These are phyloP conservation scores for Vinca minor DNA, from an alignment of 257 asterid species.

Conservation along the genomic window DNA sequence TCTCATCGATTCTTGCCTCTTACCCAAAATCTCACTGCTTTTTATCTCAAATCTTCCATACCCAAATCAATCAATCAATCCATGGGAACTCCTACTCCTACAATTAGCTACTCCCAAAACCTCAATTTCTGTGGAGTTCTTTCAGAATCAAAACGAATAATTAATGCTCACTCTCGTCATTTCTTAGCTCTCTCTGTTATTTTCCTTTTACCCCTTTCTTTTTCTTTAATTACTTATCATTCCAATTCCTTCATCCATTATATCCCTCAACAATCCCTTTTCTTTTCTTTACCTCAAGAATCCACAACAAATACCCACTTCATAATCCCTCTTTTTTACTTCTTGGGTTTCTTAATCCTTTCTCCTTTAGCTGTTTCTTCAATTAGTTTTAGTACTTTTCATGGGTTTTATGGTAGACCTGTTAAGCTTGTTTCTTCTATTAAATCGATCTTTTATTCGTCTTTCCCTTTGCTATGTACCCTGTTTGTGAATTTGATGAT, in stretches of 20 bases:
- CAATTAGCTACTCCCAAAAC: conserved; percentile 8
- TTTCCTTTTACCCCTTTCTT: conserved; percentile 54
- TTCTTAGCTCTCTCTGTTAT: conserved; percentile 49
- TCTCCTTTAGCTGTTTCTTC: conserved; percentile 38
- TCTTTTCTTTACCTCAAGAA: conserved; percentile 20
- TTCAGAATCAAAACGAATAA: conserved; percentile 47
- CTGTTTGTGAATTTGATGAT: conserved; percentile 13
- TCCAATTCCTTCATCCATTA: conserved; percentile 18
- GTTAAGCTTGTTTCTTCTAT: conserved; percentile 36
- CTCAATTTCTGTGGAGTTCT: conserved; percentile 55
- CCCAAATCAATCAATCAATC: conserved; percentile 6
- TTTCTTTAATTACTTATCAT: conserved; percentile 34
- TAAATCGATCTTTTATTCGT: conserved; percentile 34
- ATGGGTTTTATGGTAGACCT: conserved; percentile 50
- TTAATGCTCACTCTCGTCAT: conserved; percentile 58
- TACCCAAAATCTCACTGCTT: neutral
- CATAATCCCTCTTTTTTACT: conserved; percentile 22
- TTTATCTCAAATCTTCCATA: no score
- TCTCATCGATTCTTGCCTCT: no score
- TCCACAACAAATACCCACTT: conserved; percentile 21
- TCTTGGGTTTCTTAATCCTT: conserved; percentile 18
- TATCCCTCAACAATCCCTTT: conserved; percentile 20
- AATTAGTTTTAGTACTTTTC: conserved; percentile 48
- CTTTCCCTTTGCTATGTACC: conserved; percentile 28
- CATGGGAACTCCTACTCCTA: conserved; percentile 3